A percentile compares a stretch with the other conserved stretches of the same genome.
Conservation (phyloP, 768 basidiomycete genomes). For the Naganishia onofrii region DNA sequence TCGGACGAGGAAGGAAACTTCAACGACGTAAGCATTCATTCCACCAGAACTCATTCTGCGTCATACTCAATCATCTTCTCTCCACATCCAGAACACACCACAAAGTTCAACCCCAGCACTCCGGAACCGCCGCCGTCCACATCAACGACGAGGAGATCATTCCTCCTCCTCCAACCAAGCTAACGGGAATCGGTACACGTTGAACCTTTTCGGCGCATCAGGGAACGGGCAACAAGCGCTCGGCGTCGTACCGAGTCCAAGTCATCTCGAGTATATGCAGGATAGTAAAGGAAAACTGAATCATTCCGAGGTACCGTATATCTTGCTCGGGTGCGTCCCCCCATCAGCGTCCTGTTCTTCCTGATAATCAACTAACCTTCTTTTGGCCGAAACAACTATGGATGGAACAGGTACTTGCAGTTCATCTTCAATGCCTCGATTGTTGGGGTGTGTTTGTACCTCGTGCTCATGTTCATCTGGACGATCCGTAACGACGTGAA, state of each 20-base stretch:
- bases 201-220: constrained; percentile 20
- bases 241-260: constrained; percentile 9
- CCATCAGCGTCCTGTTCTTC: background rate
- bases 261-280: constrained; percentile 21
- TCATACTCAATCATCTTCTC: background rate
- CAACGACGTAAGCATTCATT: background rate
- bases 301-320: constrained; percentile 61
- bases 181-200: constrained; percentile 18
- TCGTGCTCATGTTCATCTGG: constrained; percentile 78
- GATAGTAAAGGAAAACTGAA: constrained; percentile 17
- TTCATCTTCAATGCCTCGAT: constrained; percentile 90
- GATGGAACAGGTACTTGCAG: constrained; percentile 81
- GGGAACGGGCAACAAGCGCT: constrained; percentile 13
- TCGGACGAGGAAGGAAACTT: constrained; percentile 1
- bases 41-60: background rate
- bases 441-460: constrained; percentile 76
- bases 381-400: too few species aligned
- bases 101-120: background rate
- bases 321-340: constrained; percentile 72
- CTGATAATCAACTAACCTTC: too few species aligned
- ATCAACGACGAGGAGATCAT: background rate
- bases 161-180: background rate
- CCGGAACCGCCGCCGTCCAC: background rate
- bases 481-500: constrained; percentile 88
- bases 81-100: background rate